Base-by-base conservation (phyloP, 2,329 filamentous ascomycete genomes). In the Ophiostoma piceae region DNA sequence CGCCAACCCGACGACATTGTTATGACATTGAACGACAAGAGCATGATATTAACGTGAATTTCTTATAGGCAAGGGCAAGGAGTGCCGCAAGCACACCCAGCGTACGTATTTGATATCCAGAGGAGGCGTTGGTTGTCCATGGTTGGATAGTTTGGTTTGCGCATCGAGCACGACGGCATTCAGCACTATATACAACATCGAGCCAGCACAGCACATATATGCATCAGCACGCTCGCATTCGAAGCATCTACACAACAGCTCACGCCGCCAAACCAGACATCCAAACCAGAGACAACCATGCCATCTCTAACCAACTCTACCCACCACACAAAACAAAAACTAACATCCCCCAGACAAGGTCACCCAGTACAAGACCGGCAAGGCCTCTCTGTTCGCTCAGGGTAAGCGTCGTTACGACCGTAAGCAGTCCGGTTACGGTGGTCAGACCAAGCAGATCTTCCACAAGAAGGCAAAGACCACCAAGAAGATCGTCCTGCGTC, bases 391-490 rank as follows among this genome's bases (percentile, higher is more conserved):
- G 69, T 80, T 79, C 76, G 78, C 78, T 74, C 94, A 99, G 89
- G 94, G 94, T 89, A 99, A 98, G 92, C 92, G 94, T 85, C 94
- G 94, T 90, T 98, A 98, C 87, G 73, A 74, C 67, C 71, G 73
- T 82, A 98, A 98, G 88, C 94, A 98, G 87, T 92, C 90, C 82
- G 94, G 94, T 92, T 98, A 97, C 82, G 95, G 95, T 92, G 95
- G 95, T 94, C 95, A 99, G 88, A 99, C 95, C 80, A 99, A 99
- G 88, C 95, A 96, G 79, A 94, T 99, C 81, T 99, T 98, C 92
- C 95, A 98, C 92, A 99, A 98, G 91, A 98, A 97, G 88, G 95
- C 95, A 77, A 99, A 99, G 92, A 99, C 95, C 78, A 99, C 95
- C 82, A 99, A 99, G 92, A 99, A 99, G 91, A 91, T 99, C 79